phyloP scores from a whole-genome alignment of 768 basidiomycete genomes.

The Hemileccinum rubropunctum region DNA sequence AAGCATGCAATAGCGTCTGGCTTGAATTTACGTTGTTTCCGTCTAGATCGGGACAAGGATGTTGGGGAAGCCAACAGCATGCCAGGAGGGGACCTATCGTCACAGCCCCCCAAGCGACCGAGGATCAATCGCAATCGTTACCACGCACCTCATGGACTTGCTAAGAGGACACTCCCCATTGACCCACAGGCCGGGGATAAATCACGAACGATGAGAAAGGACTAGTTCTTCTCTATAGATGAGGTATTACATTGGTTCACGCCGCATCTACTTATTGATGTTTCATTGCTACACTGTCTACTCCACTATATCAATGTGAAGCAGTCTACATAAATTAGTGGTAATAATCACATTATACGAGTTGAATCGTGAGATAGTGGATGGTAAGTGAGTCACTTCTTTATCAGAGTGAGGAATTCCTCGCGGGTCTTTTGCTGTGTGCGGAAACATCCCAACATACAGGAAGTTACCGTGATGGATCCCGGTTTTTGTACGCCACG shows the following conservation, averaged over 20 bases:
- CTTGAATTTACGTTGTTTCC: slow-evolving; percentile 3
- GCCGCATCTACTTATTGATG: slow-evolving; percentile 1
- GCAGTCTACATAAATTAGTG: slow-evolving; percentile 18
- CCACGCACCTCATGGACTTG: slow-evolving; percentile 41
- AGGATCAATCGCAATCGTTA: slow-evolving; percentile 58
- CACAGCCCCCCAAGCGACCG: slow-evolving; percentile 55
- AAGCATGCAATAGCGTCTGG: background rate
- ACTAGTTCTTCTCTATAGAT: slow-evolving; percentile 35
- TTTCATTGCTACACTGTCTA: no score
- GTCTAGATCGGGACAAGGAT: slow-evolving; percentile 64
- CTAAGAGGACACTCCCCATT: slow-evolving; percentile 58
- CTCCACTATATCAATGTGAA: no score
- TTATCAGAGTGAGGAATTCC: slow-evolving; percentile 90
- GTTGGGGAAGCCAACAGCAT: slow-evolving; percentile 36
- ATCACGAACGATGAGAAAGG: slow-evolving; percentile 50
- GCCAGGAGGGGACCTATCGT: slow-evolving; percentile 36
- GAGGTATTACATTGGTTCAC: no score
- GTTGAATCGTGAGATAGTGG: slow-evolving; percentile 44
- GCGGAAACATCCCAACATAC: slow-evolving; percentile 98
- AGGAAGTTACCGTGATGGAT: slow-evolving; percentile 90
- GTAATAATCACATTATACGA: slow-evolving; percentile 36
- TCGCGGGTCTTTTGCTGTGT: slow-evolving; percentile 98
- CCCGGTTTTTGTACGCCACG: slow-evolving; percentile 99
- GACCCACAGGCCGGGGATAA: slow-evolving; percentile 62
- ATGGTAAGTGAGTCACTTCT: slow-evolving; percentile 30